phyloP scores from a whole-genome alignment of 352 stramenopile species.

The Achlya hypogyna region DNA sequence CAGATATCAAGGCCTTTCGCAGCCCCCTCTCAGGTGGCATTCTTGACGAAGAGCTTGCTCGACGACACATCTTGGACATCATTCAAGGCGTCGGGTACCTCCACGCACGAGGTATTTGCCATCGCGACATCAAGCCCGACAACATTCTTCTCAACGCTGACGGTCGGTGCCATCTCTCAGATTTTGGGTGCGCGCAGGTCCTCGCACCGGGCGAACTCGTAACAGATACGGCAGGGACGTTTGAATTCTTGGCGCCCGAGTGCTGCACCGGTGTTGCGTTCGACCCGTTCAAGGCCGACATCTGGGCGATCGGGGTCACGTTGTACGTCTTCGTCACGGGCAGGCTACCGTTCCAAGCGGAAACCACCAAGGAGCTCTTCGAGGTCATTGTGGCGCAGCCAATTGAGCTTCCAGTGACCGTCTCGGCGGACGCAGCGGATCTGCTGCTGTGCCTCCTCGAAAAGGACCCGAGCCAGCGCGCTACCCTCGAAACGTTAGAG shows the following conservation, averaged over 20 bases:
- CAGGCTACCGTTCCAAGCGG: constrained; percentile 64
- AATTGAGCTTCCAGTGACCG: constrained; percentile 28
- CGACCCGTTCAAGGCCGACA: constrained; percentile 71
- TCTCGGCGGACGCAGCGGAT: constrained; percentile 28
- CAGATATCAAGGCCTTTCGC: constrained; percentile 57
- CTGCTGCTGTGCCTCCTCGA: constrained; percentile 43
- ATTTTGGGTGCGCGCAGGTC: constrained; percentile 78
- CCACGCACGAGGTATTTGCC: constrained; percentile 61
- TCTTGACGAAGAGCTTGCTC: constrained; percentile 53
- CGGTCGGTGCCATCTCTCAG: constrained; percentile 70
- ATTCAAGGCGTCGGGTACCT: constrained; percentile 74
- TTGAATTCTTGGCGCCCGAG: constrained; percentile 85
- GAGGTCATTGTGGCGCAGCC: constrained; percentile 55
- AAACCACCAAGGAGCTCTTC: constrained; percentile 65
- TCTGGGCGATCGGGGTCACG: constrained; percentile 79
- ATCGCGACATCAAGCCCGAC: constrained; percentile 87
- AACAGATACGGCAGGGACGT: constrained; percentile 82
- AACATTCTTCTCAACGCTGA: constrained; percentile 80
- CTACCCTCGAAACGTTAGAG: constrained; percentile 42
- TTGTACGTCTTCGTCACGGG: constrained; percentile 84
- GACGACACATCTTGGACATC: constrained; percentile 59
- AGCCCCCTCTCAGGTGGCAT: constrained; percentile 45
- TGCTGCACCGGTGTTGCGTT: constrained; percentile 76
- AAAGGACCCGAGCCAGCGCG: constrained; percentile 41
- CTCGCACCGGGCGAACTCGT: constrained; percentile 24